Conservation (phyloP, 805 yeast species). For the Kuraishia capsulata region DNA sequence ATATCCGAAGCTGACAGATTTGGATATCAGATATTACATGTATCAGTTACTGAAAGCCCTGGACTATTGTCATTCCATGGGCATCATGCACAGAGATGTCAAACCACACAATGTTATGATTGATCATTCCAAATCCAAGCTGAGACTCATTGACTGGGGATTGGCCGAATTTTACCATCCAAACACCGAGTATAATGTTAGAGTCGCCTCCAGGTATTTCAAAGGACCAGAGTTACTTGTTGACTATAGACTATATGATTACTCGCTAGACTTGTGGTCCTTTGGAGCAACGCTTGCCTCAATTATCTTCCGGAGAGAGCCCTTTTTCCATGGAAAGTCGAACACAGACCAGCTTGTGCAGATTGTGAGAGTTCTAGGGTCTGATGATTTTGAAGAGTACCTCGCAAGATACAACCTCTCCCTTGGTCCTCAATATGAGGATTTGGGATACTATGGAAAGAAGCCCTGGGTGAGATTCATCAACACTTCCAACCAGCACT, state of each 20-base stretch:
- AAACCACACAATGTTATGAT: constrained; percentile 96
- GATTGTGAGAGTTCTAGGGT: constrained; percentile 81
- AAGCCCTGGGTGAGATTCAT: constrained; percentile 84
- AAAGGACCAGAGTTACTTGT: constrained; percentile 90
- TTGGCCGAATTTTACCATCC: constrained; percentile 90
- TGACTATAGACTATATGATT: constrained; percentile 81
- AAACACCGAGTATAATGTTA: constrained; percentile 81
- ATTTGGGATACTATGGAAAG: constrained; percentile 64
- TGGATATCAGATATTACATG: constrained; percentile 78
- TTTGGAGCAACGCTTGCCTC: constrained; percentile 91
- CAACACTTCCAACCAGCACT: constrained; percentile 56
- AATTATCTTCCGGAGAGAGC: constrained; percentile 82
- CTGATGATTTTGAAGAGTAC: constrained; percentile 67
- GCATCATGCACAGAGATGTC: constrained; percentile 92
- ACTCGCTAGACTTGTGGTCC: constrained; percentile 89
- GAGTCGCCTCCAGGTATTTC: constrained; percentile 89
- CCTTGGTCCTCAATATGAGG: constrained; percentile 69
- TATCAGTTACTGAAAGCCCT: constrained; percentile 73
- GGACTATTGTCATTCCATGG: constrained; percentile 89
- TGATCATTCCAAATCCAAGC: constrained; percentile 60
- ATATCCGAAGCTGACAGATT: constrained; percentile 67
- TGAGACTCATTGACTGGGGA: constrained; percentile 92
- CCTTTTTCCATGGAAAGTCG: constrained; percentile 86
- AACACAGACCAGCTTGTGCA: constrained; percentile 88
- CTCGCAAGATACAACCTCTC: constrained; percentile 61